Evolutionary conservation across 805 yeast species (phyloP).

Genomic region (Cyberlindnera mrakii): DNA sequence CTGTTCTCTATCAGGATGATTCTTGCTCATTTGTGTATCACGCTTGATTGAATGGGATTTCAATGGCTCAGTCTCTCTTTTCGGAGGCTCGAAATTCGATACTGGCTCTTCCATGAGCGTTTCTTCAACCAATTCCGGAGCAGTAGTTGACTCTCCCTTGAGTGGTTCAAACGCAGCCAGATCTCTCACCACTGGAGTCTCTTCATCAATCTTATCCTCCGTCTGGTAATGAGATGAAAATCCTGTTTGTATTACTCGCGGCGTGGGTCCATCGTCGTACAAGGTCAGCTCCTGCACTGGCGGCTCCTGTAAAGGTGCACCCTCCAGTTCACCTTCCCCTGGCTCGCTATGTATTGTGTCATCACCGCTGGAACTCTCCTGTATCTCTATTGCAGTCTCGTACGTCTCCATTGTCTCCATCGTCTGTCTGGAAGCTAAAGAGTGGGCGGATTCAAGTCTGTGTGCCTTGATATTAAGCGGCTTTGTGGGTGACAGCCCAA

Average conservation of each 20-base stretch:
- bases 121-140: background rate
- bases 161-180: background rate
- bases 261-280: constrained; percentile 21
- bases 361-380: background rate
- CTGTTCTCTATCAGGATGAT: too few species aligned
- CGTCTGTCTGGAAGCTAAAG: constrained; percentile 10
- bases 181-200: constrained; percentile 6
- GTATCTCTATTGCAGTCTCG: constrained; percentile 18
- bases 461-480: constrained; percentile 17
- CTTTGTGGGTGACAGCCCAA: constrained; percentile 19
- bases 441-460: constrained; percentile 5
- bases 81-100: too few species aligned
- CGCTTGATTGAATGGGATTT: too few species aligned
- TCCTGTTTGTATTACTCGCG: constrained; percentile 8
- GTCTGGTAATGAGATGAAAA: constrained; percentile 1
- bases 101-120: too few species aligned
- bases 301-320: background rate
- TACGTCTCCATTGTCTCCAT: constrained; percentile 12
- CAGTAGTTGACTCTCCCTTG: background rate
- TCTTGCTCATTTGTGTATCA: too few species aligned
- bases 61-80: too few species aligned
- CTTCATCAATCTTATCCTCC: background rate
- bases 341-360: too few species aligned
- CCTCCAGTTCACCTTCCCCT: too few species aligned
- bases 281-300: background rate